These are phyloP conservation scores for Candida chauliodis DNA, from an alignment of 805 yeast species.

Conservation along the genomic window DNA sequence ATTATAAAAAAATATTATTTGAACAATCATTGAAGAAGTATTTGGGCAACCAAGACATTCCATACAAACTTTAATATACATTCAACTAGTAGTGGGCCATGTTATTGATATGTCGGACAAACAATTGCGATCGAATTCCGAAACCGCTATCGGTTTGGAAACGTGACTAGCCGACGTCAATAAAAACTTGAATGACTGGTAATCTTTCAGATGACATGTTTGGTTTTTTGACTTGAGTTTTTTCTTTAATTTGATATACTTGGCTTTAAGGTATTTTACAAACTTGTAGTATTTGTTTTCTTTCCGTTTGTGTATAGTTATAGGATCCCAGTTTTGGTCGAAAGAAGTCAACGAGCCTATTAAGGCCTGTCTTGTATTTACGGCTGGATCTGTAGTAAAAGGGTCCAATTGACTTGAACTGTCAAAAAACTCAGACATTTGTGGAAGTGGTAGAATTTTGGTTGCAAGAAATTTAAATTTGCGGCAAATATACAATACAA, in stretches of 20 bases:
- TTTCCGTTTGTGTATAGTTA: neutral
- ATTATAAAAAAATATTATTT: constrained; percentile 10
- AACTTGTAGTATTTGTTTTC: neutral
- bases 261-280: neutral
- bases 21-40: constrained; percentile 5
- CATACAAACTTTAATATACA: constrained; percentile 7
- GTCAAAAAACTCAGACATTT: neutral
- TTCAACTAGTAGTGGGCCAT: neutral
- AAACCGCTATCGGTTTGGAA: neutral
- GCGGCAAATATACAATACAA: too few species aligned
- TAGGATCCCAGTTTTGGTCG: neutral
- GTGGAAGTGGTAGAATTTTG: neutral
- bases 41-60: constrained; percentile 4
- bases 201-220: too few species aligned
- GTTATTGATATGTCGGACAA: too few species aligned
- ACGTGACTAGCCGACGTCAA: constrained; percentile 2
- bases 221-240: too few species aligned
- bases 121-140: neutral
- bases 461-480: constrained; percentile 1
- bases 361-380: constrained; percentile 2
- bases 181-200: neutral
- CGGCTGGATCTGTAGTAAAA: neutral
- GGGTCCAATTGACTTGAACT: neutral
- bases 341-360: neutral
- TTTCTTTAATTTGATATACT: neutral